Percentiles rank a stretch among this genome's conserved stretches.
These are phyloP conservation scores for Ceratocystis variospora DNA, from an alignment of 2,329 filamentous ascomycete species.

Conservation along the genomic window DNA sequence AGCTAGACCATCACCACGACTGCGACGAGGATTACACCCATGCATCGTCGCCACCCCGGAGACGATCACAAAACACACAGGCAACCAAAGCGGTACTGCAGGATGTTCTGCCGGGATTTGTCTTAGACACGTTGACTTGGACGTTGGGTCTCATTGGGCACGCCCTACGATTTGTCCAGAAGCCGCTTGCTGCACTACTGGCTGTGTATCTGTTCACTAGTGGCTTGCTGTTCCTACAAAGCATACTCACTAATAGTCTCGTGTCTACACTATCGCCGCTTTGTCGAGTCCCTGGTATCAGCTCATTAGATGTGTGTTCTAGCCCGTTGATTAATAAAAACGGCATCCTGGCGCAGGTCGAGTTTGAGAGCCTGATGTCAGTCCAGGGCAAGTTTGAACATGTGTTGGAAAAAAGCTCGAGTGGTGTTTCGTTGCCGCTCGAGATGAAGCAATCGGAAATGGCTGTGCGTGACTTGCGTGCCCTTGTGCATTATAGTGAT, in stretches of 20 bases:
- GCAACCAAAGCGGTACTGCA: slow-evolving; percentile 26
- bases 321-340: slow-evolving; percentile 21
- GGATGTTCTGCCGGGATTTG: slow-evolving; percentile 27
- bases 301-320: slow-evolving; percentile 24
- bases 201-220: slow-evolving; percentile 48
- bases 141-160: slow-evolving; percentile 41
- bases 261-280: slow-evolving; percentile 51
- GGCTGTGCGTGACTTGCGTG: slow-evolving; percentile 59
- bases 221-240: slow-evolving; percentile 44
- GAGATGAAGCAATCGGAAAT: slow-evolving; percentile 69
- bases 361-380: slow-evolving; percentile 63
- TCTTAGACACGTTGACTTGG: slow-evolving; percentile 36
- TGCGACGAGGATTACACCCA: not conserved
- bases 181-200: slow-evolving; percentile 47
- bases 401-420: slow-evolving; percentile 53
- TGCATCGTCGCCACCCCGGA: not conserved
- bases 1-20: not conserved
- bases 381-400: slow-evolving; percentile 65
- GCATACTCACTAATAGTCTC: slow-evolving; percentile 48
- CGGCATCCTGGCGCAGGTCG: slow-evolving; percentile 29
- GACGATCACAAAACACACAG: slow-evolving; percentile 4
- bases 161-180: slow-evolving; percentile 49
- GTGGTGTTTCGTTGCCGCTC: slow-evolving; percentile 53
- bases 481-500: slow-evolving; percentile 55
- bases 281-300: slow-evolving; percentile 54